phyloP scores from a whole-genome alignment of 1,139 yeast genomes.

The Arxiozyma slooffiae region DNA sequence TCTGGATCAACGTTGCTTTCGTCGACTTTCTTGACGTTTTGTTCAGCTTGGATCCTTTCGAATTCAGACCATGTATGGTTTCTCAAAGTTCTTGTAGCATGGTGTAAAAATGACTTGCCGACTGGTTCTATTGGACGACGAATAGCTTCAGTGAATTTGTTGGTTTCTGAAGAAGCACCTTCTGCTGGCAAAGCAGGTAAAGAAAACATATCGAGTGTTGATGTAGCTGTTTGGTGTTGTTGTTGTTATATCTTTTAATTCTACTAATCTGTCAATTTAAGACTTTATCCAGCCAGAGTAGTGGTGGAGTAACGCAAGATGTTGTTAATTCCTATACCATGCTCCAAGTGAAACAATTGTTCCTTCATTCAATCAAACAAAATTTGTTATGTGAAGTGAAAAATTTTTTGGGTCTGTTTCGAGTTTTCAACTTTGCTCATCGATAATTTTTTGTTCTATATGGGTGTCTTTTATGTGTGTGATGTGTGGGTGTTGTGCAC shows the following conservation, averaged over 20 bases:
- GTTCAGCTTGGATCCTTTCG: conserved; percentile 87
- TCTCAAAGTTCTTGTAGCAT: conserved; percentile 89
- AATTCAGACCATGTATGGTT: conserved; percentile 99
- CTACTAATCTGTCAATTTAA: not conserved
- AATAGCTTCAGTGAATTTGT: conserved; percentile 53
- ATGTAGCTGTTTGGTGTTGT: not conserved
- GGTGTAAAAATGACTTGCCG: conserved; percentile 91
- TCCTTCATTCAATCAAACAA: not conserved
- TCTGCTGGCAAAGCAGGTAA: conserved; percentile 37
- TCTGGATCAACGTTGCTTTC: conserved; percentile 58
- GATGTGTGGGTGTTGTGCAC: not conserved
- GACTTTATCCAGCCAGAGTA: no score
- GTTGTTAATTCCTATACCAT: no score
- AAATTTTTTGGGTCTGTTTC: not conserved
- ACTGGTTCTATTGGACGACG: conserved; percentile 94
- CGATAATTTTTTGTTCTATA: not conserved
- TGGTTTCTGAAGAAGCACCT: conserved; percentile 33
- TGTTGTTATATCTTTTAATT: not conserved
- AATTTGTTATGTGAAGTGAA: no score
- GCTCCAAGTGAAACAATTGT: not conserved
- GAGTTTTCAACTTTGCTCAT: not conserved
- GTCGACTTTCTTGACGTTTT: conserved; percentile 68
- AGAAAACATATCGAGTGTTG: conserved; percentile 18
- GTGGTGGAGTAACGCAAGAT: no score
- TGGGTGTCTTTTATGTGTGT: no score